Evolutionary conservation across 176 grass and related monocot genomes (phyloP).

Genomic region (Chrysopogon serrulatus): DNA sequence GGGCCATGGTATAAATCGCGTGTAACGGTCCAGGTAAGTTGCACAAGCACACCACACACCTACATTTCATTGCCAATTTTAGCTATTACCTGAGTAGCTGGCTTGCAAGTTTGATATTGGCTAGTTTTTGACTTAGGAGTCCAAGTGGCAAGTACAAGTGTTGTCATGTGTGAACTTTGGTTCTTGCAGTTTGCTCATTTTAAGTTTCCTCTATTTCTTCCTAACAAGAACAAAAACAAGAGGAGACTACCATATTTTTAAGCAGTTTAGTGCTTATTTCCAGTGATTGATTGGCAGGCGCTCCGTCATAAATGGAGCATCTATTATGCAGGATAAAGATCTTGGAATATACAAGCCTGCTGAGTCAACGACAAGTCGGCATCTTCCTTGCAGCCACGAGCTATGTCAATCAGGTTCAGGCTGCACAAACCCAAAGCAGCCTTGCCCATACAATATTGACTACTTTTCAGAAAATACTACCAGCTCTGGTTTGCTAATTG

Average conservation of each 20-base stretch:
- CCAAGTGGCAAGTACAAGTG: background rate
- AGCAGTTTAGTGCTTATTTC: slow-evolving; percentile 95
- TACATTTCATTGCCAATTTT: background rate
- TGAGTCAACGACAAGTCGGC: slow-evolving; percentile 81
- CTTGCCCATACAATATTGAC: slow-evolving; percentile 76
- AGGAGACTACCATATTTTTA: slow-evolving; percentile 35
- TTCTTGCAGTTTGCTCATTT: slow-evolving; percentile 5
- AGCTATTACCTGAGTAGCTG: background rate
- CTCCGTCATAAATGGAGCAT: slow-evolving; percentile 88
- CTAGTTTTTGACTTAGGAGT: background rate
- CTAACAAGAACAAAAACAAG: slow-evolving; percentile 12
- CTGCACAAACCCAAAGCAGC: slow-evolving; percentile 72
- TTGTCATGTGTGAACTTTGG: background rate
- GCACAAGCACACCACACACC: background rate
- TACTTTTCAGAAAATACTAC: slow-evolving; percentile 94
- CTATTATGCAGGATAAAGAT: slow-evolving; percentile 99
- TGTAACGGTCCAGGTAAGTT: background rate
- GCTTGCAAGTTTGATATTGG: background rate
- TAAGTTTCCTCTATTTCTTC: slow-evolving; percentile 10
- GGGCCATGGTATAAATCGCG: background rate
- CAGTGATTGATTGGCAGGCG: slow-evolving; percentile 99
- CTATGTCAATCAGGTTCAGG: slow-evolving; percentile 55
- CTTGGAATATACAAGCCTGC: slow-evolving; percentile 84
- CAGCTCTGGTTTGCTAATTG: slow-evolving; percentile 85
- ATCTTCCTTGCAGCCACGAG: slow-evolving; percentile 84